Evolutionary conservation across 306 rosid species (phyloP), one percentile per base, ranked within the genome.

Genomic region (Sechiopsis laciniata): DNA sequence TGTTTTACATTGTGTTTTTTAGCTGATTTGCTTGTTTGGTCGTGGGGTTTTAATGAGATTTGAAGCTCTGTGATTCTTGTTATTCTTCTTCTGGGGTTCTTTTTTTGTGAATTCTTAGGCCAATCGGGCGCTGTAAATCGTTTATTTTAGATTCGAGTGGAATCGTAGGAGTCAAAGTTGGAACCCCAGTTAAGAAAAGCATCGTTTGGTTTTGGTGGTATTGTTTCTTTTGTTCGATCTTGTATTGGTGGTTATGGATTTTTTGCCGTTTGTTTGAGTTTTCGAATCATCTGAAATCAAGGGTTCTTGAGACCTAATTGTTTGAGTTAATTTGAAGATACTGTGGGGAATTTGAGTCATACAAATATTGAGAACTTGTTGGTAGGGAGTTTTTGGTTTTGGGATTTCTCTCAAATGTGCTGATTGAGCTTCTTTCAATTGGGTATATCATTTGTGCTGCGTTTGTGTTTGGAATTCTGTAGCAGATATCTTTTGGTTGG

Each of bases 241-340:
- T 66, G 72, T 67, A 12, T 66, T 21, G 55, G 6, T 19, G 72
- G 32, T 66, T 66, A 20, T 66, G 72, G 42, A 10, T 42, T 42
- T 16, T 66, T 66, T 66, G 35, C 72, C 10, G 29, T 68, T 68
- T 48, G 58, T 22, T 51, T 70, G 74, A 26, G 60, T n/a, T 70
- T 21, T 24, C 19, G 60, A 70, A 70, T 70, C 74, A 50, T 7
- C 42, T 52, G 24, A 50, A 50, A 5, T 22, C 45, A 24, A 69
- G 32, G 56, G 21, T 15, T 64, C 10, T 22, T 37, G 70, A 35
- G 51, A 16, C 70, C 20, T 6, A 62, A 64, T 64, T 37, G 45
- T n/a, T 64, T 8, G 6, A 35, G 24, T 64, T 32, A 16, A 62
- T 16, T 29, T 24, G 67, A 42, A 24, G 55, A 67, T 46, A 20